These are phyloP conservation scores for Noccaea caerulescens DNA, from an alignment of 345 rosid species.

Conservation along the genomic window DNA sequence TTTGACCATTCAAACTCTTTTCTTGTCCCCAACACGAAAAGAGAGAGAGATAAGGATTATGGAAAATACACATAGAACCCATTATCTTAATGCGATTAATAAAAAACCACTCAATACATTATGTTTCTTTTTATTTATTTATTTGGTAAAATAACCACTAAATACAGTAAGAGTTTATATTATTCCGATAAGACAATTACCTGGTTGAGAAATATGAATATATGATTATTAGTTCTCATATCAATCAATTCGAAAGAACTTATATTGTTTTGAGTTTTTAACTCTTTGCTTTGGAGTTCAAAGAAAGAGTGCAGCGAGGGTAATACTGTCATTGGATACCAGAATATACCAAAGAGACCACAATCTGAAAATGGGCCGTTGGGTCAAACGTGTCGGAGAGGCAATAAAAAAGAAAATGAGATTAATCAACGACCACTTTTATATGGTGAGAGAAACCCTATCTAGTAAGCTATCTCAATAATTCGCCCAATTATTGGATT, in stretches of 20 bases:
- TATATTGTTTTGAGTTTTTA: too few relatives aligned
- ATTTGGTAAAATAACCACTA: neutral
- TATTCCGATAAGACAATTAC: neutral
- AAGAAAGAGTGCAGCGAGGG: neutral
- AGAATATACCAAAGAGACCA: slow-evolving; percentile 32
- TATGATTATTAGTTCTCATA: too few relatives aligned
- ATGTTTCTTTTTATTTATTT: too few relatives aligned
- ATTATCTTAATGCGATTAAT: slow-evolving; percentile 8
- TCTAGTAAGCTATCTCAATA: slow-evolving; percentile 38
- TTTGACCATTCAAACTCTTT: slow-evolving; percentile 40
- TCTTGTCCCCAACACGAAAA: slow-evolving; percentile 13
- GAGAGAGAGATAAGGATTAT: slow-evolving; percentile 26
- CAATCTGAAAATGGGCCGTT: slow-evolving; percentile 31
- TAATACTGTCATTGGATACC: neutral
- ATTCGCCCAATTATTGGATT: slow-evolving; percentile 42
- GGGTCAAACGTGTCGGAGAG: slow-evolving; percentile 45
- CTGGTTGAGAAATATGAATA: too few relatives aligned
- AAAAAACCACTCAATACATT: too few relatives aligned
- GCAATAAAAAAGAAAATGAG: slow-evolving; percentile 10
- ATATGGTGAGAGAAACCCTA: slow-evolving; percentile 29
- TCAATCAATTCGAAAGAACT: too few relatives aligned
- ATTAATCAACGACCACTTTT: slow-evolving; percentile 41
- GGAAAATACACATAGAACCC: slow-evolving; percentile 26
- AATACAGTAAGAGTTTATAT: neutral
- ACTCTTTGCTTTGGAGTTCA: too few relatives aligned